Conservation (phyloP, 768 basidiomycete genomes). For the Lentinula edodes region DNA sequence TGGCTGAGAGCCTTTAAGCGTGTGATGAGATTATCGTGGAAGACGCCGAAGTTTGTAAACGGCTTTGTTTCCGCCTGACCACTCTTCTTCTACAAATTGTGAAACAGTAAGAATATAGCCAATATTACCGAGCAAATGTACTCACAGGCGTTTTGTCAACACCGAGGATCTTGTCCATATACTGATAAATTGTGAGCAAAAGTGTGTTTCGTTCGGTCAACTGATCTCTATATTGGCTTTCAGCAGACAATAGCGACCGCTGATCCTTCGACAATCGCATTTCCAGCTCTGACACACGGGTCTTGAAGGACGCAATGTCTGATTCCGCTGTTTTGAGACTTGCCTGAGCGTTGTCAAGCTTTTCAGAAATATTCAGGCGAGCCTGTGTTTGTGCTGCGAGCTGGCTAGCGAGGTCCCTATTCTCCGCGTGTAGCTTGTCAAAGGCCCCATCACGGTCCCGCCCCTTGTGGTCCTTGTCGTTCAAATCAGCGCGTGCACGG, state of each 20-base stretch:
- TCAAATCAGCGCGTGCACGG: conserved; percentile 64
- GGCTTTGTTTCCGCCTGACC: conserved; percentile 82
- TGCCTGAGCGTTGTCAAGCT: conserved; percentile 69
- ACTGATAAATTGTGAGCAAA: conserved; percentile 88
- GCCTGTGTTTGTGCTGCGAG: conserved; percentile 85
- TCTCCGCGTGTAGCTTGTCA: conserved; percentile 74
- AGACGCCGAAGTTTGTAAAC: conserved; percentile 88
- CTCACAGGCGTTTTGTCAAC: conserved; percentile 81
- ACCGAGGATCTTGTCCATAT: conserved; percentile 90
- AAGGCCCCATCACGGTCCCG: conserved; percentile 69
- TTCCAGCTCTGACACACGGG: conserved; percentile 72
- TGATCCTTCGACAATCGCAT: conserved; percentile 78
- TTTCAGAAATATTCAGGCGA: conserved; percentile 80
- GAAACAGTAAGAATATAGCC: background rate
- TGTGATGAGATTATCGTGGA: conserved; percentile 90
- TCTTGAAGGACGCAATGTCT: conserved; percentile 56
- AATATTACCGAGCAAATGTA: conserved; percentile 9
- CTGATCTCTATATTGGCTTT: conserved; percentile 86
- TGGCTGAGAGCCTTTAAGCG: conserved; percentile 81
- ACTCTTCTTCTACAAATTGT: conserved; percentile 57
- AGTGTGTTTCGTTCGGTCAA: conserved; percentile 90
- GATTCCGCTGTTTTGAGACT: conserved; percentile 60
- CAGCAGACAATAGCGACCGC: conserved; percentile 59
- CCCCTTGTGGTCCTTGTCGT: conserved; percentile 55
- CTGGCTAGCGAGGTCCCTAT: conserved; percentile 73